phyloP scores from a whole-genome alignment of 305 asterid species.

The Fraxinus angustifolia region DNA sequence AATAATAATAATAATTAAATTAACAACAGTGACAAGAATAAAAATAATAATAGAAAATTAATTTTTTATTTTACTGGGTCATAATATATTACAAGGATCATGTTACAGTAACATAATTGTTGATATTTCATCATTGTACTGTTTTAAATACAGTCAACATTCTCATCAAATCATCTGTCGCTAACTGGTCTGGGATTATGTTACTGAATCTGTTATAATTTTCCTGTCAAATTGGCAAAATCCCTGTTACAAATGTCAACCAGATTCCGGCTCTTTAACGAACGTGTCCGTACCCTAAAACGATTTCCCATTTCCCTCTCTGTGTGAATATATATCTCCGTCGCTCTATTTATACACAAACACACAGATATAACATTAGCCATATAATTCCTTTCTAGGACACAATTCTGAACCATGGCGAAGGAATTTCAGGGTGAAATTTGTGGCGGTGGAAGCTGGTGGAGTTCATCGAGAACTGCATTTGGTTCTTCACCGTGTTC shows the following conservation, averaged over 20 bases:
- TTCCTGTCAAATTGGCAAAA: too few relatives aligned
- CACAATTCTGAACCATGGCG: conserved; percentile 21
- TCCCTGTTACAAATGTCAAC: conserved; percentile 28
- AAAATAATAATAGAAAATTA: not conserved
- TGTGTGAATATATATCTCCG: not conserved
- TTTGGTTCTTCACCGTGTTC: conserved; percentile 41
- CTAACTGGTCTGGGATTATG: too few relatives aligned
- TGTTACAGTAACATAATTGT: too few relatives aligned
- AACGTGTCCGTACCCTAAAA: conserved; percentile 21
- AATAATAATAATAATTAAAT: too few relatives aligned
- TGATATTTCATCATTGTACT: too few relatives aligned
- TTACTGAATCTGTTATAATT: too few relatives aligned
- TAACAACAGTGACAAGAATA: not conserved
- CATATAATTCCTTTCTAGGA: conserved; percentile 4
- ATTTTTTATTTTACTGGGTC: not conserved
- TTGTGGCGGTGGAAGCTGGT: conserved; percentile 38
- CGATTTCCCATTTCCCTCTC: not conserved
- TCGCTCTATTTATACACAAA: not conserved
- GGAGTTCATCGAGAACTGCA: conserved; percentile 29
- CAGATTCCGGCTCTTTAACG: conserved; percentile 26
- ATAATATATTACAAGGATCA: not conserved
- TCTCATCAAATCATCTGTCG: too few relatives aligned
- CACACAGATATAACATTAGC: not conserved
- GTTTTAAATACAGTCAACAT: too few relatives aligned
- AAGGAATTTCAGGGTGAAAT: conserved; percentile 39